Base-by-base conservation (phyloP, 495 filamentous ascomycete genomes). In the Hypoxylon fuscum region DNA sequence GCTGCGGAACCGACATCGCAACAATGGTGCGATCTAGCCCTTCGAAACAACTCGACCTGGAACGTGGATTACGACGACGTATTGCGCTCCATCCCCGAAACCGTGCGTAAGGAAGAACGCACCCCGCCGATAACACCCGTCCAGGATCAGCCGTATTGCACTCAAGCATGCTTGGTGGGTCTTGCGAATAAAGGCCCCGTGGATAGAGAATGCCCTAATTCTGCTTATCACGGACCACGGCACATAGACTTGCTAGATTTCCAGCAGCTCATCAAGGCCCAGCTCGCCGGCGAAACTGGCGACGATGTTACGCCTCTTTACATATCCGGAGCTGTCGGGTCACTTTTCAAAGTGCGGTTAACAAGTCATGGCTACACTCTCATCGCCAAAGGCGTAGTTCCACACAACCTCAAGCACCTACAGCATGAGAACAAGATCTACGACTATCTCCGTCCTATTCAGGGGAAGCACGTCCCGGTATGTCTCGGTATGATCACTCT, bases 331-430 rank as follows among this genome's bases (percentile, higher is more conserved):
- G 63, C 72, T 10, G 54, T 71, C 22, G 74, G 76, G 10, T 70
- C 73, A 15, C 73, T 80, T 42, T 78, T 80, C 43, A 78, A 77
- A 51, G 64, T 80, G 45, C 74, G 75, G 21, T 64, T 81, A 23
- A 72, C 70, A 50, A 75, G 78, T 9, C 64, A 82, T 52, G 77
- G 80, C 43, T 83, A 84, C 50, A 81, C 76, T 25, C 64, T 82
- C 50, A 76, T 78, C 11, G 79, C 76, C 12, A 84, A 84, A 65
- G 75, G 74, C 37, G 63, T 72, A 2, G 67, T 68, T n/a, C n/a
- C n/a, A 45, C 10, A 25, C 2, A 21, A 2, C 25, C n/a, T 65
- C 21, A 23, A 2, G 20, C 54, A 50, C 48, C 67, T 79, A 7
- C 57, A 59, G 25, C 68, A 77, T 48, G 71, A 80, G 52, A 45